Percentiles rank a stretch among this genome's conserved stretches.
Conservation (phyloP, 78 protist species). For the Cavenderia fasciculata region DNA sequence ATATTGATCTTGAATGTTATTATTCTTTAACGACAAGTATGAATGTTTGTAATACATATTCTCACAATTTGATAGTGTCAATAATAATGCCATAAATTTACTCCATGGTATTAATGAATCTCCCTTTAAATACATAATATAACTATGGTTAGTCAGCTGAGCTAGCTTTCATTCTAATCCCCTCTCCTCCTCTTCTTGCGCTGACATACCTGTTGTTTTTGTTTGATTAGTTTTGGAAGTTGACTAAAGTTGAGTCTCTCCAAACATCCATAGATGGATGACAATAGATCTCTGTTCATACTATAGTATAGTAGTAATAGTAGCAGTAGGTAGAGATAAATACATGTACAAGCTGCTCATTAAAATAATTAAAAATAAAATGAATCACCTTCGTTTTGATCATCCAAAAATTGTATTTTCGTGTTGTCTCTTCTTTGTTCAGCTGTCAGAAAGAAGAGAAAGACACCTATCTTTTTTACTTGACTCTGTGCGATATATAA, state of each 20-base stretch:
- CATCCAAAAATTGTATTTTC: too few species aligned
- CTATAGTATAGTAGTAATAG: too few species aligned
- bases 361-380: too few species aligned
- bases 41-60: slow-evolving; percentile 45
- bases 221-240: slow-evolving; percentile 33
- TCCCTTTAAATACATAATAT: background rate
- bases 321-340: too few species aligned
- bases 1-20: slow-evolving; percentile 49
- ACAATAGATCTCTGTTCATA: slow-evolving; percentile 66
- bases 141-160: background rate
- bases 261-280: slow-evolving; percentile 30
- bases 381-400: too few species aligned
- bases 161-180: background rate
- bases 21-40: slow-evolving; percentile 41
- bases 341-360: too few species aligned
- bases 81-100: slow-evolving; percentile 7
- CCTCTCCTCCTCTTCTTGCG: background rate
- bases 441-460: too few species aligned
- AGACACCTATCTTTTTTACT: too few species aligned
- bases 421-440: too few species aligned
- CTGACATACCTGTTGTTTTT: slow-evolving; percentile 1
- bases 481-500: too few species aligned
- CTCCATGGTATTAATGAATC: slow-evolving; percentile 34
- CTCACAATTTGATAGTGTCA: slow-evolving; percentile 43
- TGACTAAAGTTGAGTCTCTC: slow-evolving; percentile 23